Base-by-base conservation (phyloP, 2,329 filamentous ascomycete species). In the Diaporthe eres region DNA sequence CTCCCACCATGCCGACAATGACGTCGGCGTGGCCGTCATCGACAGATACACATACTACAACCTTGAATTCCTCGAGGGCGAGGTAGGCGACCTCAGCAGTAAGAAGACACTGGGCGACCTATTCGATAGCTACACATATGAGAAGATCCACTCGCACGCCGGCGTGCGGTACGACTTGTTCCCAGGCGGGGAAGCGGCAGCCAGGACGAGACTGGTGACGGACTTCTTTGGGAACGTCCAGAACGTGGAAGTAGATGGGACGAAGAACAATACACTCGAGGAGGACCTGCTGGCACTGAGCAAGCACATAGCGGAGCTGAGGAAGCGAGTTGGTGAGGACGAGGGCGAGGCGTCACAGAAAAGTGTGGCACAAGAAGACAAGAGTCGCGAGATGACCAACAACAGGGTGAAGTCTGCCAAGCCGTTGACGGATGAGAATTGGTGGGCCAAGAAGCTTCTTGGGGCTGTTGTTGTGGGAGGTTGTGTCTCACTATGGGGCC, bases 201-300 rank as follows among this genome's bases (percentile, higher is more conserved):
- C 94, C 0, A 90, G 96, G 72, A 91, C 93, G 79, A 92, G 96
- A 57, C 89, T 97, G 42, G 92, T 99, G 55, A 97, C 98, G 80
- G 97, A 99, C 83, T 99, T 99, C 85, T 98, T 99, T 78, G 97
- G 97, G 34, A 99, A 98, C 82, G 95, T 98, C 19, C 97, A 99
- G 83, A 98, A 96, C 79, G 96, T 99, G 4, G 97, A 98, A 85
- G 96, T 98, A 4, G 94, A 97, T 79, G 89, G 88, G 37, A 86
- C 87, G 60, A 88, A 90, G 75, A 90, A 89, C 76, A 85, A 87
- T 72, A 90, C 86, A 51, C 89, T 92, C 61, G 92, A 92, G 68
- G 93, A 96, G 79, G 95, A 98, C 80, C 85, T 98, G 77, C 85
- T 94, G 47, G 91, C 92, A n/a, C 89, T 98, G 65, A 94, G 94